phyloP scores from a whole-genome alignment of 306 rosid species.

The Begonia fuchsioides region DNA sequence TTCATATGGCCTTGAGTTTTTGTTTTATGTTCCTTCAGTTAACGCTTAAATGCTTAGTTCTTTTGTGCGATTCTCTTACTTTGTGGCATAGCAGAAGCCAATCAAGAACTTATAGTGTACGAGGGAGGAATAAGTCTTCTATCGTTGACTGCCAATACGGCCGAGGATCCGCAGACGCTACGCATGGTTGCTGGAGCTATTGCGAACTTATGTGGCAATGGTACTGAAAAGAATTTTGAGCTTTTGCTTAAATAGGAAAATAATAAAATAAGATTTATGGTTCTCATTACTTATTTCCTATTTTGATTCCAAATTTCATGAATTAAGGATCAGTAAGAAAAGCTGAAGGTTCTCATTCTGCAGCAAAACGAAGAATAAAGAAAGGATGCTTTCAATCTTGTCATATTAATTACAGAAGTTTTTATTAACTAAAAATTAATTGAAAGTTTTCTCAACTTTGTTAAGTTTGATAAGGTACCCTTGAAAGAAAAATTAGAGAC shows the following conservation, averaged over 20 bases:
- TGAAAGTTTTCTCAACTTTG: too few relatives aligned
- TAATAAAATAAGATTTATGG: background rate
- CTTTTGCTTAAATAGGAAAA: too few relatives aligned
- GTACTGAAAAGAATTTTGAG: slow-evolving; percentile 24
- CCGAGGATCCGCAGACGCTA: slow-evolving; percentile 95
- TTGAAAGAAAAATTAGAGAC: background rate
- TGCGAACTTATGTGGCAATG: slow-evolving; percentile 93
- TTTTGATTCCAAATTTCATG: too few relatives aligned
- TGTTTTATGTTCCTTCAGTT: too few relatives aligned
- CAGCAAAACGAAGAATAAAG: too few relatives aligned
- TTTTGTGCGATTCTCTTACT: slow-evolving; percentile 19
- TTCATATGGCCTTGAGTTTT: background rate
- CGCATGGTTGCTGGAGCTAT: slow-evolving; percentile 99
- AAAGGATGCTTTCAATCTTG: too few relatives aligned
- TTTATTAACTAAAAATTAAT: too few relatives aligned
- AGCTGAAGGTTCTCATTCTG: too few relatives aligned
- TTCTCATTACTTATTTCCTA: background rate
- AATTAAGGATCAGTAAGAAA: too few relatives aligned
- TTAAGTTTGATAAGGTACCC: too few relatives aligned
- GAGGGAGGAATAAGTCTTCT: slow-evolving; percentile 92
- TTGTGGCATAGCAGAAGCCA: slow-evolving; percentile 53
- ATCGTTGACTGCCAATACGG: slow-evolving; percentile 84
- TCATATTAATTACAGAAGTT: too few relatives aligned
- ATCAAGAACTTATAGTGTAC: slow-evolving; percentile 86
- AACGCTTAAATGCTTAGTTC: too few relatives aligned